Base-by-base conservation (phyloP, 2,329 filamentous ascomycete genomes). In the Diaporthe capsici region DNA sequence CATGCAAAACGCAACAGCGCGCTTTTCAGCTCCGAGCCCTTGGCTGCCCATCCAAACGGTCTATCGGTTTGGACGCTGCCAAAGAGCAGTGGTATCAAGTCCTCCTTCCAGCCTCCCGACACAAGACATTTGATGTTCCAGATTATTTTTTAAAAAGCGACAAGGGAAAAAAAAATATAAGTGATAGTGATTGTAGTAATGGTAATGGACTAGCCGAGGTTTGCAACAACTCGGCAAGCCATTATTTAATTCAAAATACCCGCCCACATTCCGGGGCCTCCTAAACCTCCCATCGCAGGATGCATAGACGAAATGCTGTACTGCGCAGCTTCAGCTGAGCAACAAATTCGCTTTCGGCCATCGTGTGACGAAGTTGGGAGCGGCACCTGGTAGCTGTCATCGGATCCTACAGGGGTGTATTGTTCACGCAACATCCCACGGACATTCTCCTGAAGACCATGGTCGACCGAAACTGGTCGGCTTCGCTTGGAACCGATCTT, bases 181-280 rank as follows among this genome's bases (percentile, higher is more conserved):
- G 70, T 58, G 75, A 76, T 70, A 53, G 75, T 67, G 37, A 63
- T 67, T 44, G 49, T 61, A 42, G 25, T 53, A 28, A 37, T 58
- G 51, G 15, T 20, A n/a, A 55, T 72, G 47, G 15, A n/a, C 51
- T 53, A 3, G 20, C 65, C 28, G 25, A 17, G n/a, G 47, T 5
- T 39, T 58, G 67, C 39, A 28, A 44, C 39, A 9, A 8, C 31
- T 51, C 25, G 28, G 13, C 7, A 34, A n/a, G 58, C 12, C 39
- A 63, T 84, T 85, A 90, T 81, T 89, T 88, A 91, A 81, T 89
- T 88, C 78, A 93, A 84, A 78, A 94, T 91, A 73, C 89, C 90
- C 76, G 90, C 87, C 92, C 92, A 94, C 90, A 93, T 93, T 71
- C 92, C 91, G 53, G 90, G 89, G 49, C 90, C 90, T 58, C 87